phyloP scores from a whole-genome alignment of 2,329 filamentous ascomycete species.

The Trichoderma arundinaceum region DNA sequence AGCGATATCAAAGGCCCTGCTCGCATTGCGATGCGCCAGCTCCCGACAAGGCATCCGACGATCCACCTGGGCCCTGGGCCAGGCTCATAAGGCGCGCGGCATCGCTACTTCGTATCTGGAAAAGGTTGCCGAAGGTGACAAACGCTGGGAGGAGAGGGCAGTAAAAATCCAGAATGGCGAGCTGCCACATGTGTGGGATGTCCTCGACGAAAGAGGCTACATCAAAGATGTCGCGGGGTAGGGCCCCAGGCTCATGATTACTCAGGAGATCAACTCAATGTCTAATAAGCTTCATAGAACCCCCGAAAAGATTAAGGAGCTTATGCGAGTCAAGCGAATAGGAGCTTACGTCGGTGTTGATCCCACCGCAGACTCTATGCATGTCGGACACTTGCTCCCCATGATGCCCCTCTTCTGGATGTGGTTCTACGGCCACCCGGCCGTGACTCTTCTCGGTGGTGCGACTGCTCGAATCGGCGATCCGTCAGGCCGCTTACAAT shows the following conservation, averaged over 20 bases:
- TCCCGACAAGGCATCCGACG: constrained; percentile 38
- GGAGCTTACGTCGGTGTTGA: constrained; percentile 83
- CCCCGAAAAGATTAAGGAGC: constrained; percentile 61
- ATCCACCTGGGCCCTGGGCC: constrained; percentile 34
- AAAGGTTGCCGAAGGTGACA: constrained; percentile 51
- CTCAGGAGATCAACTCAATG: no score
- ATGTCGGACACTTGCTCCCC: constrained; percentile 80
- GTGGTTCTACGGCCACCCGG: constrained; percentile 74
- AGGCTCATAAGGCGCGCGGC: constrained; percentile 42
- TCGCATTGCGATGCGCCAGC: constrained; percentile 37
- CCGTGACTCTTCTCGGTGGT: constrained; percentile 72
- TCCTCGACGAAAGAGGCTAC: constrained; percentile 73
- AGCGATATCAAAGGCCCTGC: constrained; percentile 37
- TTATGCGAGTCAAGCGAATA: constrained; percentile 69
- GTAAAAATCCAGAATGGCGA: constrained; percentile 57
- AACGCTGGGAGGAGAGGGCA: constrained; percentile 56
- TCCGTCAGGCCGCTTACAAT: constrained; percentile 71
- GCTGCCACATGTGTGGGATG: constrained; percentile 61
- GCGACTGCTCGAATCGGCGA: constrained; percentile 81
- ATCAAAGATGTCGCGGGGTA: constrained; percentile 78
- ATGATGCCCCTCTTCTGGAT: constrained; percentile 87
- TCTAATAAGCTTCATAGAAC: constrained; percentile 43
- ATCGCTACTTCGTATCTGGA: constrained; percentile 51
- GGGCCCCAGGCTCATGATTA: constrained; percentile 23
- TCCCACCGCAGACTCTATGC: constrained; percentile 78